phyloP scores from a whole-genome alignment of 345 rosid species.

The Eucalyptus urophylla region DNA sequence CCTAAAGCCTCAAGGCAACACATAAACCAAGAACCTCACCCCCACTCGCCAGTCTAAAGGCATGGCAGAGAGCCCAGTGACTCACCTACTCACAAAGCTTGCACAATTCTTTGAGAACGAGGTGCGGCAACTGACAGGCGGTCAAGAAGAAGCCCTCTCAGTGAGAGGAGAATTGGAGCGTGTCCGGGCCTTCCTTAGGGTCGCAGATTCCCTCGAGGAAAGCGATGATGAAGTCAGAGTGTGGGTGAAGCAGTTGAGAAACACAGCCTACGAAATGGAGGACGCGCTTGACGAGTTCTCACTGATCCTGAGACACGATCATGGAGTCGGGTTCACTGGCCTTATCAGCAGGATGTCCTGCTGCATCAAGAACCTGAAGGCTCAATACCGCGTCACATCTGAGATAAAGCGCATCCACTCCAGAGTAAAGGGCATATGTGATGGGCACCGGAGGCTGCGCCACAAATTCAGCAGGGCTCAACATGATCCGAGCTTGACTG shows the following conservation, averaged over 20 bases:
- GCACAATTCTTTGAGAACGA: background rate
- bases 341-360: constrained; percentile 1
- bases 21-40: background rate
- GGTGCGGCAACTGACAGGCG: background rate
- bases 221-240: constrained; percentile 4
- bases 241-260: constrained; percentile 23
- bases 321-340: background rate
- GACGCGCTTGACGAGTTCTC: constrained; percentile 14
- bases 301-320: constrained; percentile 3
- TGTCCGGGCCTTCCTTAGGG: constrained; percentile 6
- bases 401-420: constrained; percentile 5
- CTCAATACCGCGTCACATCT: constrained; percentile 1
- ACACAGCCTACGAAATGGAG: constrained; percentile 16
- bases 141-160: background rate
- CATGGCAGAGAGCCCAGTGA: background rate
- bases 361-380: constrained; percentile 7
- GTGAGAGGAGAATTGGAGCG: constrained; percentile 10
- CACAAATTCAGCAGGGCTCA: background rate
- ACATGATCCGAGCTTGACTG: background rate
- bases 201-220: constrained; percentile 9
- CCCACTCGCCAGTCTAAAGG: background rate
- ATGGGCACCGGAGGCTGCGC: constrained; percentile 3
- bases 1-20: background rate
- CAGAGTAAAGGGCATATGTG: background rate
- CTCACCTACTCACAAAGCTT: background rate